These are phyloP conservation scores for Kodamaea fukazawae DNA, from an alignment of 805 yeast species.

Conservation along the genomic window DNA sequence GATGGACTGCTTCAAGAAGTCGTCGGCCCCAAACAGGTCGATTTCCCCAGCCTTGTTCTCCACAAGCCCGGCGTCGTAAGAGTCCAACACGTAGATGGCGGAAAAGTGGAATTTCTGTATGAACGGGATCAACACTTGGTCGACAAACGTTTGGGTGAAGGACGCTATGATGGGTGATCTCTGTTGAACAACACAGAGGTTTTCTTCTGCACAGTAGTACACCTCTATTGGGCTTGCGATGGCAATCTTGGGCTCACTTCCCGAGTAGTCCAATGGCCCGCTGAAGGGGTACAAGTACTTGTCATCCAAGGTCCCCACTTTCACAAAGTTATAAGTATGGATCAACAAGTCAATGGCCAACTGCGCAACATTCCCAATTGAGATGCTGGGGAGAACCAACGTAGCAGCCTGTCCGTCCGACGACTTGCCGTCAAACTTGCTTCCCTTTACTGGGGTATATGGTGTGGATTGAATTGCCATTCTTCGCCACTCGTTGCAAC, in stretches of 20 bases:
- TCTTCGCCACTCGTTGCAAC: too few relatives aligned
- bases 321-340: constrained; percentile 53
- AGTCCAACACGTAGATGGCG: constrained; percentile 59
- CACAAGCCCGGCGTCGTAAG: constrained; percentile 64
- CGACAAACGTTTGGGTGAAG: constrained; percentile 47
- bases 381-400: constrained; percentile 73
- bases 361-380: constrained; percentile 91
- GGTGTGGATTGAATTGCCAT: too few relatives aligned
- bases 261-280: constrained; percentile 62
- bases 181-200: constrained; percentile 67
- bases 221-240: constrained; percentile 67
- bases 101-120: constrained; percentile 39
- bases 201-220: constrained; percentile 40
- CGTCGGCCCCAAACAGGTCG: constrained; percentile 29
- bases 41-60: constrained; percentile 23
- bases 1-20: constrained; percentile 29
- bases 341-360: constrained; percentile 70
- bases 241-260: constrained; percentile 20
- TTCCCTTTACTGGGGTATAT: too few relatives aligned
- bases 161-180: constrained; percentile 82
- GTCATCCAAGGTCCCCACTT: constrained; percentile 58
- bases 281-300: constrained; percentile 73
- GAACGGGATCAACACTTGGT: constrained; percentile 50
- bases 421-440: too few relatives aligned
- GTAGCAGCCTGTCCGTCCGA: not conserved